Evolutionary conservation across 208 protist species (phyloP).

Genomic region (Leishmania major): DNA sequence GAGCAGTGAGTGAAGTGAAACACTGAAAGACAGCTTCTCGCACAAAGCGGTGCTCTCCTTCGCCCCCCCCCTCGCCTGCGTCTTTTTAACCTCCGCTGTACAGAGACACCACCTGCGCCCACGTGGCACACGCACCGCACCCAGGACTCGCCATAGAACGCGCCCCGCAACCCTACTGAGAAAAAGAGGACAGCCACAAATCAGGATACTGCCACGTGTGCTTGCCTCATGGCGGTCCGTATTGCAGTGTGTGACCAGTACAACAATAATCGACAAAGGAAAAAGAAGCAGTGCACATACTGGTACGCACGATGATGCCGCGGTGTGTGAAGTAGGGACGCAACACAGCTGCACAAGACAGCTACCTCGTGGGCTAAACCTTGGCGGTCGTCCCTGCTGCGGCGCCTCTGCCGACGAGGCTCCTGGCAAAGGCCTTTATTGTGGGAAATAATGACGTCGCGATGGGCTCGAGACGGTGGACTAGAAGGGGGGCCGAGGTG

Average conservation of each 20-base stretch:
- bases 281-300: neutral
- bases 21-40: neutral
- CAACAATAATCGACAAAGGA: neutral
- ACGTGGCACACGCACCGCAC: neutral
- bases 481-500: conserved; percentile 61
- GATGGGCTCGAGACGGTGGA: conserved; percentile 71
- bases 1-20: neutral
- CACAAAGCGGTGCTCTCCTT: neutral
- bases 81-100: neutral
- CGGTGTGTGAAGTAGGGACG: neutral
- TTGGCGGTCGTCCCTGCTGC: neutral
- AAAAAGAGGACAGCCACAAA: neutral
- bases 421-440: conserved; percentile 25
- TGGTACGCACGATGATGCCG: neutral
- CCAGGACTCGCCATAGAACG: neutral
- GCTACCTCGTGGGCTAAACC: neutral
- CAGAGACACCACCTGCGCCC: neutral
- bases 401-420: conserved; percentile 26
- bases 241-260: neutral
- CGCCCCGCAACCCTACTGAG: no score
- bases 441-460: conserved; percentile 47
- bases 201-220: neutral
- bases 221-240: neutral
- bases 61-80: neutral
- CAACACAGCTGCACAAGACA: neutral